phyloP scores from a whole-genome alignment of 345 rosid genomes.

The Gossypium rotundifolium region DNA sequence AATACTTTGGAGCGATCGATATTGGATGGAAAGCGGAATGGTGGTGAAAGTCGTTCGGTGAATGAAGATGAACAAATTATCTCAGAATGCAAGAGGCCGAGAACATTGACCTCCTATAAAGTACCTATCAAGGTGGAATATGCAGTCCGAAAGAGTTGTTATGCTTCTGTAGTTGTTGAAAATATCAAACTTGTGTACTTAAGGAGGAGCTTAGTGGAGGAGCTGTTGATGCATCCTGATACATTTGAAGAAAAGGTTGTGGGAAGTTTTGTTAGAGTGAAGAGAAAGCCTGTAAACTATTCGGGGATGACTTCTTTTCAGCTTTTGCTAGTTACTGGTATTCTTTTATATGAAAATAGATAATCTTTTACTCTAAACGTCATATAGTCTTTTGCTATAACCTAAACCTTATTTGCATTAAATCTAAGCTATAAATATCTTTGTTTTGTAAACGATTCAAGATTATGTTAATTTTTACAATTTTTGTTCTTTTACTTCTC shows the following conservation, averaged over 20 bases:
- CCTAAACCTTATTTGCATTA: neutral
- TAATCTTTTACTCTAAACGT: neutral
- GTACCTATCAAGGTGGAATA: slow-evolving; percentile 12
- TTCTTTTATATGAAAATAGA: neutral
- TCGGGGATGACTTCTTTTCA: slow-evolving; percentile 18
- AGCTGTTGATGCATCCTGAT: slow-evolving; percentile 28
- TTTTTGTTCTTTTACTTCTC: neutral
- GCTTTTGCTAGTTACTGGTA: slow-evolving; percentile 4
- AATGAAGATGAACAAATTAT: slow-evolving; percentile 12
- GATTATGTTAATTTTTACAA: neutral
- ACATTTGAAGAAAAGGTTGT: slow-evolving; percentile 35
- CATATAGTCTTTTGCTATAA: neutral
- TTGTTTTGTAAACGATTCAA: neutral
- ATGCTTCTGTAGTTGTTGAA: slow-evolving; percentile 38
- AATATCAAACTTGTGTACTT: slow-evolving; percentile 52
- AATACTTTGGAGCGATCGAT: slow-evolving; percentile 21
- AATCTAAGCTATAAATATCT: neutral
- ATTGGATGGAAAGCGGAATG: slow-evolving; percentile 8
- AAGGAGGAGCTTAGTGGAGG: slow-evolving; percentile 40
- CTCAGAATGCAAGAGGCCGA: slow-evolving; percentile 27
- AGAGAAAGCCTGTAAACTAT: slow-evolving; percentile 26
- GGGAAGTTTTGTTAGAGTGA: slow-evolving; percentile 58
- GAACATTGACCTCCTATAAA: slow-evolving; percentile 3
- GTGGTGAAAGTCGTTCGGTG: slow-evolving; percentile 12
- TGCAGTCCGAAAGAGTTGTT: slow-evolving; percentile 24